Conservation (phyloP, 257 asterid species). For the Galeopsis tetrahit region DNA sequence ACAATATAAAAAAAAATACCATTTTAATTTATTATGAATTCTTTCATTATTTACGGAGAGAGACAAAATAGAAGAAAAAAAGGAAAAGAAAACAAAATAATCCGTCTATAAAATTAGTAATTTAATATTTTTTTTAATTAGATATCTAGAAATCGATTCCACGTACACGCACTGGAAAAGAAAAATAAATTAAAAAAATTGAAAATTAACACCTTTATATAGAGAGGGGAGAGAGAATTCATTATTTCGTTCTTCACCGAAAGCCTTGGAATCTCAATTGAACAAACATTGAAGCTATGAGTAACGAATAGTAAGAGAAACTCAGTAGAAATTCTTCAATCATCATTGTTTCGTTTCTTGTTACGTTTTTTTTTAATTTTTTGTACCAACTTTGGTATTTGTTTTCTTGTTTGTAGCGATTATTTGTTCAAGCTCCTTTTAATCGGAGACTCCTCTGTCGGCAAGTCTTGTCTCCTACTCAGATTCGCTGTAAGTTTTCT, state of each 20-base stretch:
- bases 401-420: slow-evolving; percentile 40
- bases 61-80: too few species aligned
- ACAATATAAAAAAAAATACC: too few species aligned
- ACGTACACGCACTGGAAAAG: not conserved
- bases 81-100: too few species aligned
- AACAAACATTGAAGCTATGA: slow-evolving; percentile 27
- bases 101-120: too few species aligned
- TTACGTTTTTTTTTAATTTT: not conserved
- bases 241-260: not conserved
- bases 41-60: too few species aligned
- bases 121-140: too few species aligned
- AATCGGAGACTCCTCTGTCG: slow-evolving; percentile 66
- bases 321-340: slow-evolving; percentile 12
- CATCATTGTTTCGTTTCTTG: not conserved
- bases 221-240: not conserved
- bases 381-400: not conserved
- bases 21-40: too few species aligned
- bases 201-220: not conserved
- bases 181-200: not conserved
- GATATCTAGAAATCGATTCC: not conserved
- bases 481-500: slow-evolving; percentile 58
- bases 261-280: slow-evolving; percentile 9
- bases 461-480: slow-evolving; percentile 67
- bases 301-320: slow-evolving; percentile 50
- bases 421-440: slow-evolving; percentile 64